Base-by-base conservation (phyloP, 768 basidiomycete genomes). In the Clitopilus hobsonii region DNA sequence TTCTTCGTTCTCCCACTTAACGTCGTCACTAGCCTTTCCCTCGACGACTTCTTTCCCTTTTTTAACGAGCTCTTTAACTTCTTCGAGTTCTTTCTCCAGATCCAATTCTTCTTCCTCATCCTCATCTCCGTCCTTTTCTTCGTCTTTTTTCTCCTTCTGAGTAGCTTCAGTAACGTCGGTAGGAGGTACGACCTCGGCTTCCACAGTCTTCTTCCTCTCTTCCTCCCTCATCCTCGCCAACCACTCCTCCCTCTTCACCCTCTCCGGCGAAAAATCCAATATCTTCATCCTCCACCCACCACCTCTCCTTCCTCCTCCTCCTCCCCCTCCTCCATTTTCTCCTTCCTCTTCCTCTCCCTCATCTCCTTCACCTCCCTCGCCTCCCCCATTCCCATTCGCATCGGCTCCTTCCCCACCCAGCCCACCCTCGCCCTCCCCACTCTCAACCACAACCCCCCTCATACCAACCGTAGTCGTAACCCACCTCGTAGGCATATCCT, bases 381-480 rank as follows among this genome's bases (percentile, higher is more conserved):
- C 11, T 6, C 18, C 8, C 6, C 8, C 8, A 11, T 41, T 7
- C 38, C 38, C 38, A 18, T 41, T 6, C 38, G 29, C n/a, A n/a
- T 32, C 30, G 8, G 7, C 30, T 16, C 16, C 30, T 7, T 7
- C 8, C 30, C 30, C 8, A 32, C 8, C 38, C 18, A 11, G n/a
- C 38, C 6, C 6, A 41, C 38, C 38, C 6, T 20, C 38, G n/a
- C n/a, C 8, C 38, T 41, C 38, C 38, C n/a, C 8, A 10, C 18
- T 18, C 38, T 18, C 38, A 7, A 10, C 8, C 8, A 66, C 53
- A 3, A 69, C 68, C 28, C 65, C 69, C 10, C 74, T 58, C 58
- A 73, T 69, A 0, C 71, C 71, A 27, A 64, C 62, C 16, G 68
- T 67, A 0, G 71, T 74, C 20, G 74, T 74, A 23, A 75, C 73